Evolutionary conservation across 108 stramenopile genomes (phyloP), one percentile per base, ranked within the genome.

Genomic region (Thalassiosira profunda): DNA sequence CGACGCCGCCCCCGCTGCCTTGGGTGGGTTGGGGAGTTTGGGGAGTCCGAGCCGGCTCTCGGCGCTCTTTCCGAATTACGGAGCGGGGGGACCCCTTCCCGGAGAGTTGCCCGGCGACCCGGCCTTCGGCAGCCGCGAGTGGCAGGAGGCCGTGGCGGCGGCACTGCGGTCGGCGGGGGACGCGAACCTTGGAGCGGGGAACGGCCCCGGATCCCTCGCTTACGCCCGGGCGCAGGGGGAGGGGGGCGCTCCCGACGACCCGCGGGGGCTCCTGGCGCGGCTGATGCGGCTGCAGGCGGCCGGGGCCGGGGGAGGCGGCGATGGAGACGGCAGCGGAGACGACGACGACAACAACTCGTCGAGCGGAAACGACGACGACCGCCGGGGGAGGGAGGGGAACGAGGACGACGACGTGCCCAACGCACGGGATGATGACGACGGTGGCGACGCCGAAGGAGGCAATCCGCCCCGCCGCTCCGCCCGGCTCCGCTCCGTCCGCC

Each of bases 171-270:
- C 58, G 23, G 41, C 59, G 26, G 60, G 59, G 11, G 42, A 5
- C 37, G 14, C 10, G 20, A 43, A n/a, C 9, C 28, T 18, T 25
- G 18, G 15, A 4, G 53, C 12, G 5, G 26, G 18, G n/a, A n/a
- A n/a, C n/a, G n/a, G n/a, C n/a, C n/a, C n/a, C n/a, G n/a, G n/a
- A n/a, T n/a, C n/a, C n/a, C n/a, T n/a, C n/a, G n/a, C n/a, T n/a
- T n/a, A n/a, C n/a, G n/a, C n/a, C n/a, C n/a, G n/a, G 52, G 67
- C 15, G 34, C 60, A 26, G 42, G 56, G 67, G 12, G 55, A 54
- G 21, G 58, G 65, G 36, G 43, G 68, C 12, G 69, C 71, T 56
- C 58, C 44, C 30, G 77, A 67, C 1, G 52, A 67, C 25, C 70
- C 74, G 35, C 31, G n/a, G 72, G 12, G 12, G 46, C 26, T 26